Percentiles rank a stretch among this genome's conserved stretches.
Evolutionary conservation across 352 stramenopile genomes (phyloP).

Genomic region (Halophytophthora batemanensis): DNA sequence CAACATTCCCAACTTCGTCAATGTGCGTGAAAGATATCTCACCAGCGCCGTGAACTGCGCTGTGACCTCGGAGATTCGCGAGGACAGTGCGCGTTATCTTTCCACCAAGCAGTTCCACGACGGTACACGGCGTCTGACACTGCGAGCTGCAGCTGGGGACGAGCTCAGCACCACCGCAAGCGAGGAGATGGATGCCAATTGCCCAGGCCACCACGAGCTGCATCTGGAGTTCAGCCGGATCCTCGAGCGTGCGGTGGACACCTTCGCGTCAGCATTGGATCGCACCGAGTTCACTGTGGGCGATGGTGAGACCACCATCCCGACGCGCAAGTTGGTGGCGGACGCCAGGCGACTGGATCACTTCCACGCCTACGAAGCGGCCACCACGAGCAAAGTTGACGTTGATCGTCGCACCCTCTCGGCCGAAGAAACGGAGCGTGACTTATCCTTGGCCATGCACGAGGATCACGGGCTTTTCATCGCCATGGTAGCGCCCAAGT

Average conservation of each 20-base stretch:
- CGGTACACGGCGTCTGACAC: conserved; percentile 44
- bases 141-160: conserved; percentile 36
- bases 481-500: conserved; percentile 41
- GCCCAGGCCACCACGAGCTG: conserved; percentile 34
- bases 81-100: conserved; percentile 20
- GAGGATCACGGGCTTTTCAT: conserved; percentile 63
- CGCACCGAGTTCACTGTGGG: conserved; percentile 32
- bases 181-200: conserved; percentile 22
- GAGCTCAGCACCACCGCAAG: conserved; percentile 24
- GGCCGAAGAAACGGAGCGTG: conserved; percentile 5
- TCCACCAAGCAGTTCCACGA: conserved; percentile 47
- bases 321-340: conserved; percentile 32
- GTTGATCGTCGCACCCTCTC: conserved; percentile 4
- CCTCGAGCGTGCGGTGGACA: conserved; percentile 37
- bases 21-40: conserved; percentile 34
- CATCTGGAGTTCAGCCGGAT: conserved; percentile 41
- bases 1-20: conserved; percentile 48
- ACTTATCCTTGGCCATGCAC: conserved; percentile 52
- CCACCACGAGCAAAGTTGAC: not conserved
- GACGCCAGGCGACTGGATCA: conserved; percentile 55
- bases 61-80: conserved; percentile 20
- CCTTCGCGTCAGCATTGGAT: conserved; percentile 36
- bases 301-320: conserved; percentile 32
- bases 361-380: conserved; percentile 61
- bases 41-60: conserved; percentile 34